A percentile compares a stretch with the other conserved stretches of the same genome.
phyloP scores from a whole-genome alignment of 176 grass and related monocot genomes.

The Microstegium vimineum region DNA sequence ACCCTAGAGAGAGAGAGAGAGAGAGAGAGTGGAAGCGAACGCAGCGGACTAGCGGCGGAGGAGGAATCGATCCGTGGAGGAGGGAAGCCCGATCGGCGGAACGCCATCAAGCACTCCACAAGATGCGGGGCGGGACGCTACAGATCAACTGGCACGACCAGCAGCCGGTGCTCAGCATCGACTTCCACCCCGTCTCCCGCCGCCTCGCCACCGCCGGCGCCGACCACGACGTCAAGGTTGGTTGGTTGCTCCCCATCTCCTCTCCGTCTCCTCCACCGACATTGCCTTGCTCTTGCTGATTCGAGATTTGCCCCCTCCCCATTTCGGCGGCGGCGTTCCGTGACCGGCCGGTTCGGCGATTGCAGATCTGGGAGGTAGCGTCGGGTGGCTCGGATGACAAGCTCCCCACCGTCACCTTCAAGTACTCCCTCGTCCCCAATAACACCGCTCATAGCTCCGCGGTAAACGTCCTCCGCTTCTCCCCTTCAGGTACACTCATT shows the following conservation, averaged over 20 bases:
- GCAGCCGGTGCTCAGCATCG: conserved; percentile 94
- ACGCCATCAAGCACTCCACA: neutral
- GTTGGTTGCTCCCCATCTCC: no score
- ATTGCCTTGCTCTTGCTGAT: neutral
- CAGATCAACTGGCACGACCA: conserved; percentile 99
- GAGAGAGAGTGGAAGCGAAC: neutral
- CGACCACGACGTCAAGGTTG: conserved; percentile 94
- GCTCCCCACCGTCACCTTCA: conserved; percentile 69
- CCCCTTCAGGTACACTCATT: conserved; percentile 57
- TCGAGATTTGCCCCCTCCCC: neutral
- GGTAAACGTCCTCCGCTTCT: conserved; percentile 90
- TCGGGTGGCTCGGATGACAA: conserved; percentile 54
- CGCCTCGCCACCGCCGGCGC: conserved; percentile 90
- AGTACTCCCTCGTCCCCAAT: conserved; percentile 66
- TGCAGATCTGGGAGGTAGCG: conserved; percentile 69
- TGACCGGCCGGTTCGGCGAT: neutral
- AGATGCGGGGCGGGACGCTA: conserved; percentile 94
- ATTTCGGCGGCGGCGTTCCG: neutral
- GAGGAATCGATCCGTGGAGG: neutral
- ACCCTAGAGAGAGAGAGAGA: conserved; percentile 13
- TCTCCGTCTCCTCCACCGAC: neutral
- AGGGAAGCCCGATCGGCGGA: neutral
- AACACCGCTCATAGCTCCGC: conserved; percentile 74
- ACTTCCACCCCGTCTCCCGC: conserved; percentile 78
- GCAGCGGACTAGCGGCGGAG: neutral